A percentile compares a stretch with the other conserved stretches of the same genome.
phyloP scores from a whole-genome alignment of 2,329 filamentous ascomycete species.

The Diaporthe caulivora region DNA sequence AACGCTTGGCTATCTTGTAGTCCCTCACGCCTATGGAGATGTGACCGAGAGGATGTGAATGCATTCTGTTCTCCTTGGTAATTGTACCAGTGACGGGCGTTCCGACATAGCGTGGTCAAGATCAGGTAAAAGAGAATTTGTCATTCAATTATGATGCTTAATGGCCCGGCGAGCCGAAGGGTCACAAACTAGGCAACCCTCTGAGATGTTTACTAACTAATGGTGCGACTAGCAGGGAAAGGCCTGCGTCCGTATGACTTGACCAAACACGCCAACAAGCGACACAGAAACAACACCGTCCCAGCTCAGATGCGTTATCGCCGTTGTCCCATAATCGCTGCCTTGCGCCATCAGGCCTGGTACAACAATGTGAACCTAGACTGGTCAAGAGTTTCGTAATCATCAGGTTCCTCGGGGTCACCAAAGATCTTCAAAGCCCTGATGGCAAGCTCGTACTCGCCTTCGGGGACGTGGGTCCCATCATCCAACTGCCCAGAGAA shows the following conservation, averaged over 20 bases:
- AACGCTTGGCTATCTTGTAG: constrained; percentile 45
- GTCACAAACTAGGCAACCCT: constrained; percentile 1
- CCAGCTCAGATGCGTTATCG: not conserved
- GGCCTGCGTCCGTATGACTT: not conserved
- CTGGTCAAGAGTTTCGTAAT: constrained; percentile 41
- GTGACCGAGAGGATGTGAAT: constrained; percentile 42
- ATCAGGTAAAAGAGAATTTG: not conserved
- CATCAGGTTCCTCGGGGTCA: constrained; percentile 41
- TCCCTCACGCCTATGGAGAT: constrained; percentile 44
- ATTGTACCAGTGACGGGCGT: not conserved
- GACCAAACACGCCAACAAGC: not conserved
- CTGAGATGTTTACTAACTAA: constrained; percentile 21
- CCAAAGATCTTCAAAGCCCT: constrained; percentile 46
- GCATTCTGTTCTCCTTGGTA: not conserved
- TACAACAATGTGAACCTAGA: constrained; percentile 27
- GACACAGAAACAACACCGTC: not conserved
- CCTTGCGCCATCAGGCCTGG: not conserved
- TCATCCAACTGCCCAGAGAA: constrained; percentile 45
- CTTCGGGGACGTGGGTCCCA: constrained; percentile 43
- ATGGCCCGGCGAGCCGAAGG: not conserved
- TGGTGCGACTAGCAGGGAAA: constrained; percentile 23
- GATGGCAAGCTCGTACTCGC: constrained; percentile 44
- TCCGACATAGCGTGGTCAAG: not conserved
- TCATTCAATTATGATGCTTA: constrained; percentile 2
- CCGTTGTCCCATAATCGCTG: not conserved